Percentiles rank a stretch among this genome's conserved stretches.
phyloP scores from a whole-genome alignment of 371 early-diverging fungal genomes.

The Phascolomyces articulosus region DNA sequence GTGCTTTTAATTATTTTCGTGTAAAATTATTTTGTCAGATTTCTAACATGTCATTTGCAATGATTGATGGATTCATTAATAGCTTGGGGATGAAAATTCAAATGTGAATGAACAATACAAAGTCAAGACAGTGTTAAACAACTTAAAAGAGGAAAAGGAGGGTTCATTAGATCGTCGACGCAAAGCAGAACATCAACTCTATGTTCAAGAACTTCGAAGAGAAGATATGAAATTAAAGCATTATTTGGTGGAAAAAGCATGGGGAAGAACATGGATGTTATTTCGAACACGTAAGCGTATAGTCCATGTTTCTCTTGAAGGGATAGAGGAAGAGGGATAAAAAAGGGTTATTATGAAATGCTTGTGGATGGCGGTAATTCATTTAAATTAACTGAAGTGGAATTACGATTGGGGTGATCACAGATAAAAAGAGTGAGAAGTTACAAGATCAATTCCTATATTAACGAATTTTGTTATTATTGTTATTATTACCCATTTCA shows the following conservation, averaged over 20 bases:
- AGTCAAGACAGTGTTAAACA: constrained; percentile 13
- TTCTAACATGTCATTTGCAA: too few relatives aligned
- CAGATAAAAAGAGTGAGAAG: too few relatives aligned
- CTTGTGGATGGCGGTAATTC: background rate
- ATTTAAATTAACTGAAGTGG: too few relatives aligned
- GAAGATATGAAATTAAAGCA: constrained; percentile 46
- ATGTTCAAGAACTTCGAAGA: constrained; percentile 47
- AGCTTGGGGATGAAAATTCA: constrained; percentile 22
- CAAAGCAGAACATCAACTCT: constrained; percentile 41
- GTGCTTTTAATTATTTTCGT: too few relatives aligned
- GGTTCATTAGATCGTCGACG: constrained; percentile 43
- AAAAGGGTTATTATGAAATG: too few relatives aligned
- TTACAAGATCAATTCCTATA: background rate
- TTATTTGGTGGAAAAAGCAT: constrained; percentile 44
- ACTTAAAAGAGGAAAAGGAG: constrained; percentile 23
- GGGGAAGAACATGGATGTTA: constrained; percentile 50
- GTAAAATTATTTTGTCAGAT: too few relatives aligned
- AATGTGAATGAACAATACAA: constrained; percentile 20
- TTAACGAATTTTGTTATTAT: too few relatives aligned
- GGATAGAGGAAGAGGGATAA: background rate
- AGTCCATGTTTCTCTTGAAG: too few relatives aligned
- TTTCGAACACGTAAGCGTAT: constrained; percentile 55
- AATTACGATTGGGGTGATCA: too few relatives aligned
- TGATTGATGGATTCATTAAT: background rate
- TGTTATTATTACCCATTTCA: too few relatives aligned